phyloP scores from a whole-genome alignment of 202 grass and related monocot species.

The Panicum hallii region DNA sequence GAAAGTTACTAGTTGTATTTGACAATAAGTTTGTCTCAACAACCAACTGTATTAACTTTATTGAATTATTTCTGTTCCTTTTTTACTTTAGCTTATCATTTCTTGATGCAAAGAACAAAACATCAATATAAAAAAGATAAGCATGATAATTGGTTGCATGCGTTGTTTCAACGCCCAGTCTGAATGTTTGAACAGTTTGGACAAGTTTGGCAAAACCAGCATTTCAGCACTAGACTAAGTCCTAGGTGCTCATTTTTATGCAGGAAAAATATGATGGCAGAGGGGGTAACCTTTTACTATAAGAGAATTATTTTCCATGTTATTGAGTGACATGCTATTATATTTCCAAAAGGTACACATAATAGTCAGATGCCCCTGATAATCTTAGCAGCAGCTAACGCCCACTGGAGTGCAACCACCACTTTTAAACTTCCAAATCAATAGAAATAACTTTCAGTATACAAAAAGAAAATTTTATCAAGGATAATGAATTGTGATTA shows the following conservation, averaged over 20 bases:
- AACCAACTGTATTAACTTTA: background rate
- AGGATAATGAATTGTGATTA: background rate
- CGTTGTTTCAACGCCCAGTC: background rate
- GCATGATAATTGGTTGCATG: background rate
- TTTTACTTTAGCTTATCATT: background rate
- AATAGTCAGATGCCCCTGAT: background rate
- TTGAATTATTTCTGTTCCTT: background rate
- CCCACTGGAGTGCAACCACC: background rate
- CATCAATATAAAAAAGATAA: background rate
- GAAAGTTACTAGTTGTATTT: background rate
- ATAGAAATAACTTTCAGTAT: constrained; percentile 3
- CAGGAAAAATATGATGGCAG: background rate
- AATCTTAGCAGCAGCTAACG: background rate
- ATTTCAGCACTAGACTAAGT: constrained; percentile 10
- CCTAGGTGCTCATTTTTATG: background rate
- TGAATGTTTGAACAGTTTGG: background rate
- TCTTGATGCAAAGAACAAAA: background rate
- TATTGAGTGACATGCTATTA: background rate
- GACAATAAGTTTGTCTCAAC: constrained; percentile 14
- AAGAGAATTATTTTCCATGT: background rate
- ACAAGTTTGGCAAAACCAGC: background rate
- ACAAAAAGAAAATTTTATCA: constrained; percentile 2
- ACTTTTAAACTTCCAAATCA: background rate
- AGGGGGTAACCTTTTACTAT: background rate
- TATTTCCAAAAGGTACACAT: background rate